Conservation (phyloP, 305 asterid species). For the Withania somnifera region DNA sequence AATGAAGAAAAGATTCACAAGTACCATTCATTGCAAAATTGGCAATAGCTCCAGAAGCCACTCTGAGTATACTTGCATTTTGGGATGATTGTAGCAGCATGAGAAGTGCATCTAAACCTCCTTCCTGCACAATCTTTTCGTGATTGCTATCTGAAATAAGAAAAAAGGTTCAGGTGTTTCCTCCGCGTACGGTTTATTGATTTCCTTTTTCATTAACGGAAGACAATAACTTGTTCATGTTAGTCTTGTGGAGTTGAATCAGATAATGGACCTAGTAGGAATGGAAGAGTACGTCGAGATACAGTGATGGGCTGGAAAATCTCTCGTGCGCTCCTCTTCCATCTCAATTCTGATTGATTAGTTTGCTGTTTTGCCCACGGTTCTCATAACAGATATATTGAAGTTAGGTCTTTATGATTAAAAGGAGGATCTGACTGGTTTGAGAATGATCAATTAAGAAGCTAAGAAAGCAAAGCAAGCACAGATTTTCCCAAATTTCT, state of each 20-base stretch:
- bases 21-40: conserved; percentile 94
- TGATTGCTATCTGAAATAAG: conserved; percentile 62
- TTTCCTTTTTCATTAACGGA: background rate
- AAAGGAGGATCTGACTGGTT: background rate
- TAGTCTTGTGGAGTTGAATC: background rate
- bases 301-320: background rate
- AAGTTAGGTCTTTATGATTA: background rate
- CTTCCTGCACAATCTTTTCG: conserved; percentile 75
- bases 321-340: background rate
- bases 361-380: background rate
- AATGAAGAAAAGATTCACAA: background rate
- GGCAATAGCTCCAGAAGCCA: conserved; percentile 95
- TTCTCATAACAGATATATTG: background rate
- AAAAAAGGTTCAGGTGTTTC: background rate
- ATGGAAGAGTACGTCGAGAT: background rate
- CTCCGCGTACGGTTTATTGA: background rate
- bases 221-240: background rate
- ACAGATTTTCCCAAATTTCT: background rate
- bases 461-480: background rate
- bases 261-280: background rate
- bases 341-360: background rate
- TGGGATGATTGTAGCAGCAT: conserved; percentile 66
- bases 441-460: background rate
- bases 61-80: conserved; percentile 67
- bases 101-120: conserved; percentile 81